Conservation (phyloP, 176 grass and related monocot genomes). For the Triticum urartu region DNA sequence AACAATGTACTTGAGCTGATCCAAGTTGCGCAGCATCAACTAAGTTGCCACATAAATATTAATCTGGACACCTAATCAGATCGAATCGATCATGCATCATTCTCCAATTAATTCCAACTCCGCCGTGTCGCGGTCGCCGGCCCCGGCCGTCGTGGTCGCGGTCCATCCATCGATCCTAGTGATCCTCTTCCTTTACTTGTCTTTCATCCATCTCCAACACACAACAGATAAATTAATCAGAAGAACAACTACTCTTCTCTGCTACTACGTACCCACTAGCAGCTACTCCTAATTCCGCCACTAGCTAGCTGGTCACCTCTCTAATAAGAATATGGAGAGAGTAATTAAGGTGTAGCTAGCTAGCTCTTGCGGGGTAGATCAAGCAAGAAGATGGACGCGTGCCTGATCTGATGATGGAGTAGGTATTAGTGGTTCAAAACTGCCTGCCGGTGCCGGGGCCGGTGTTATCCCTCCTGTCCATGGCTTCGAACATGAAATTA, state of each 20-base stretch:
- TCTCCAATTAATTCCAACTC: not conserved
- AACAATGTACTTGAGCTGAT: not conserved
- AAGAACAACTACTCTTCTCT: not conserved
- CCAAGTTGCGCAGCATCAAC: too few relatives aligned
- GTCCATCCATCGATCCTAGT: not conserved
- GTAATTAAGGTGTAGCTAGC: not conserved
- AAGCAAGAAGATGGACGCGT: not conserved
- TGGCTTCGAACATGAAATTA: constrained; percentile 81
- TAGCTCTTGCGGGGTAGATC: not conserved
- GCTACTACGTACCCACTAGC: not conserved
- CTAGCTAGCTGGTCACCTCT: not conserved
- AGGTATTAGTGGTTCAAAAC: constrained; percentile 38
- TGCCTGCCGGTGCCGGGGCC: constrained; percentile 33
- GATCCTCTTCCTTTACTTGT: not conserved
- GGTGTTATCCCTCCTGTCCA: constrained; percentile 52
- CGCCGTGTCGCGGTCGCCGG: not conserved
- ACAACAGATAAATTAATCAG: not conserved
- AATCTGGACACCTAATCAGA: not conserved
- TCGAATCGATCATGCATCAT: not conserved
- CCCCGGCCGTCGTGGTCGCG: not conserved
- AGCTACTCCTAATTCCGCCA: not conserved
- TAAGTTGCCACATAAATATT: constrained; percentile 1
- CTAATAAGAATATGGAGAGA: not conserved
- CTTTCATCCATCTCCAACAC: not conserved
- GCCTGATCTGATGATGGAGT: not conserved